These are phyloP conservation scores for Prunus fruticosa DNA, from an alignment of 306 rosid genomes.

Conservation along the genomic window DNA sequence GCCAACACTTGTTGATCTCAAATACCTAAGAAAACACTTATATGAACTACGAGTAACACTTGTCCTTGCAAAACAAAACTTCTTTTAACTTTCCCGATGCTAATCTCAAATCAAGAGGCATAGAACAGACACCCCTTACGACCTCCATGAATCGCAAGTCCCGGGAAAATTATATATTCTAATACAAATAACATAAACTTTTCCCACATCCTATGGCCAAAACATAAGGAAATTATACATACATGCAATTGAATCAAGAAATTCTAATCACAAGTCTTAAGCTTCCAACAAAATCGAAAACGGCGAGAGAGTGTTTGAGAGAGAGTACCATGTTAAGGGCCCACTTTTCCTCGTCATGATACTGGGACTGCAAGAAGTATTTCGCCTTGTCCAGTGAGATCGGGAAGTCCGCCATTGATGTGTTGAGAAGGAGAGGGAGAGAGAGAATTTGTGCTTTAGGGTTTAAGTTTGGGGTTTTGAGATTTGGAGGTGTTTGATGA, in stretches of 20 bases:
- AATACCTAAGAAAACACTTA: neutral
- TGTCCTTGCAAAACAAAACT: neutral
- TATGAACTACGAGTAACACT: neutral
- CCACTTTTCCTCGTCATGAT: slow-evolving; percentile 74
- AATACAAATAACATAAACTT: neutral
- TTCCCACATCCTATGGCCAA: neutral
- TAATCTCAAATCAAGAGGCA: neutral
- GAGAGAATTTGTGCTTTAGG: slow-evolving; percentile 19
- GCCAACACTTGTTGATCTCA: no score
- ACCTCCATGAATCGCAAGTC: neutral
- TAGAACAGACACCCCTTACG: neutral
- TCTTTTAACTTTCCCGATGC: neutral
- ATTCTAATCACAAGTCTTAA: neutral
- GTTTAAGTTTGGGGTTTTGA: slow-evolving; percentile 35
- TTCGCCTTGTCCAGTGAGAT: slow-evolving; percentile 57
- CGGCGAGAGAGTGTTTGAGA: neutral
- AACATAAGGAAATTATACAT: neutral
- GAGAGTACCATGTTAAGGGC: slow-evolving; percentile 66
- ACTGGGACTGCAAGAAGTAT: slow-evolving; percentile 54
- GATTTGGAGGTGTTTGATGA: neutral
- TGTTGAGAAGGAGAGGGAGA: neutral
- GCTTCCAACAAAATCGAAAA: neutral
- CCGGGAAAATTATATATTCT: neutral
- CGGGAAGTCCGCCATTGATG: slow-evolving; percentile 57
- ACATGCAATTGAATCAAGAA: neutral